Percentiles rank a stretch among this genome's conserved stretches.
phyloP scores from a whole-genome alignment of 192 early-diverging fungal species.

The Geranomyces michiganensis region DNA sequence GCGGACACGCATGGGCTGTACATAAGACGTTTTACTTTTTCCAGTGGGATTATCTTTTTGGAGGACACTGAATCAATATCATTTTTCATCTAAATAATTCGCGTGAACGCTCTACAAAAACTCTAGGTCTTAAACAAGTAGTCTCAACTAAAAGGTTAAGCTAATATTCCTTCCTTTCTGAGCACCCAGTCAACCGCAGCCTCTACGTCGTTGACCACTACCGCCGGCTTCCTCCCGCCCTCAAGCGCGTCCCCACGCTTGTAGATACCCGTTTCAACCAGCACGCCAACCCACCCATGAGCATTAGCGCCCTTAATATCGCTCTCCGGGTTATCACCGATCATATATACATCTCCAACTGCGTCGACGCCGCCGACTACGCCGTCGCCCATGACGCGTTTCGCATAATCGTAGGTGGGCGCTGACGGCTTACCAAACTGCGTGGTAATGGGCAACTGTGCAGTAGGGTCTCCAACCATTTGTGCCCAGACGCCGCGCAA shows the following conservation, averaged over 20 bases:
- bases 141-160: no score
- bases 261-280: conserved; percentile 27
- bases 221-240: background rate
- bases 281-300: conserved; percentile 23
- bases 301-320: conserved; percentile 25
- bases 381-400: conserved; percentile 2
- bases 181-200: conserved; percentile 25
- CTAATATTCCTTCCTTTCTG: background rate
- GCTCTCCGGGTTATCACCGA: conserved; percentile 28
- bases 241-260: background rate
- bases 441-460: background rate
- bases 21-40: no score
- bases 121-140: no score
- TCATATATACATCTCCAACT: conserved; percentile 15
- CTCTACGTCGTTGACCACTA: conserved; percentile 9
- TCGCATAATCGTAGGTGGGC: conserved; percentile 22
- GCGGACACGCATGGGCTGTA: no score
- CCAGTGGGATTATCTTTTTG: no score
- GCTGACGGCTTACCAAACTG: conserved; percentile 28
- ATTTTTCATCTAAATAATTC: no score
- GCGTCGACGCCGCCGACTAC: background rate
- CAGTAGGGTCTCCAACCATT: background rate
- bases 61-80: no score
- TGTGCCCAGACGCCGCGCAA: conserved; percentile 23
- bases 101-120: no score